Evolutionary conservation across 2,329 filamentous ascomycete genomes (phyloP).

Genomic region (Pseudocercospora fijiensis): DNA sequence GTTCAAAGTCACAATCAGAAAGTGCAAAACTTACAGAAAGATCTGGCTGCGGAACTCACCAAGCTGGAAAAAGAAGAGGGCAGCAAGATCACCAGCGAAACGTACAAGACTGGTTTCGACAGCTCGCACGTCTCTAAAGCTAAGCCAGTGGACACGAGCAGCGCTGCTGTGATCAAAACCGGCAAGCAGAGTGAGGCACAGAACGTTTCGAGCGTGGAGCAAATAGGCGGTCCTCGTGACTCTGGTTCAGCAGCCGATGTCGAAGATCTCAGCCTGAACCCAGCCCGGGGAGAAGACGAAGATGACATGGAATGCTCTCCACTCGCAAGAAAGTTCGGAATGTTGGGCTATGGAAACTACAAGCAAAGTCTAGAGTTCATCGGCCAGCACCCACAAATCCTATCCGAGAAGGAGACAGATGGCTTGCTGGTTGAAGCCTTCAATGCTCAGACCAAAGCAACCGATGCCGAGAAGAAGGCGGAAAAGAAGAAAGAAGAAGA

Average conservation of each 20-base stretch:
- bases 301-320: constrained; percentile 73
- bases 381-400: constrained; percentile 70
- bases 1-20: constrained; percentile 74
- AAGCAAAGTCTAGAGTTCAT: constrained; percentile 72
- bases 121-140: constrained; percentile 74
- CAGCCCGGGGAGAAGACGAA: constrained; percentile 55
- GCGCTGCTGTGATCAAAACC: constrained; percentile 36
- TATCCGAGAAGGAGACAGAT: constrained; percentile 84
- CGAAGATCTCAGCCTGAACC: constrained; percentile 51
- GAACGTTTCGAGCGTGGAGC: constrained; percentile 55
- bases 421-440: constrained; percentile 89
- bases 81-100: constrained; percentile 91
- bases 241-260: constrained; percentile 62
- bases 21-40: constrained; percentile 72
- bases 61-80: constrained; percentile 81
- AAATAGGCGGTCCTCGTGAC: constrained; percentile 40
- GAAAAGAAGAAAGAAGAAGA: constrained; percentile 53
- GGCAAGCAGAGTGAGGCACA: constrained; percentile 30
- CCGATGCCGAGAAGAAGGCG: constrained; percentile 73
- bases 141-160: constrained; percentile 21
- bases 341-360: constrained; percentile 75
- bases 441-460: constrained; percentile 75
- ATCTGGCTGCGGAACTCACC: constrained; percentile 71
- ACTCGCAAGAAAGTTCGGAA: constrained; percentile 75
- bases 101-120: constrained; percentile 85